phyloP scores from a whole-genome alignment of 805 yeast genomes.

The Priceomyces castillae region DNA sequence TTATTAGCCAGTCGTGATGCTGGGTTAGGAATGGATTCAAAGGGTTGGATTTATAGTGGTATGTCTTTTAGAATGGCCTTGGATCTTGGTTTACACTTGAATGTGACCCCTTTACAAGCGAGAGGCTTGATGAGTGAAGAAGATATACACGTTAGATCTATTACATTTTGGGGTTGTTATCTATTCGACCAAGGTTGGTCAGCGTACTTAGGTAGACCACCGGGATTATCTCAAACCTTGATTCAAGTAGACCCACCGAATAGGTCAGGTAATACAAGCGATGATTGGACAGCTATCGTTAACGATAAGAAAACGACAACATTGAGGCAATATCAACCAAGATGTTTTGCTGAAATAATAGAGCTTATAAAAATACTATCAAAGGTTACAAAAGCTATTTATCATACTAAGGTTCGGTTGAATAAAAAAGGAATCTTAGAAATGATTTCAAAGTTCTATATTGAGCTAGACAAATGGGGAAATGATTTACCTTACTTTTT shows the following conservation, averaged over 20 bases:
- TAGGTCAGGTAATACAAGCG: conserved; percentile 1
- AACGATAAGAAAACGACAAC: conserved; percentile 6
- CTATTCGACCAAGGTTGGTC: conserved; percentile 12
- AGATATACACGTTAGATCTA: conserved; percentile 7
- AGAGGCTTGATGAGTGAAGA: conserved; percentile 8
- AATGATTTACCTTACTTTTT: conserved; percentile 5
- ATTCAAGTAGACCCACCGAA: conserved; percentile 6
- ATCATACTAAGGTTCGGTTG: not conserved
- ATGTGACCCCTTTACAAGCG: conserved; percentile 2
- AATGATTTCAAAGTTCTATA: conserved; percentile 2
- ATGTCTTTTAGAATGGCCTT: conserved; percentile 11
- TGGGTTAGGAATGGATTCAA: conserved; percentile 7
- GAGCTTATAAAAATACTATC: conserved; percentile 1
- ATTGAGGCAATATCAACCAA: conserved; percentile 6
- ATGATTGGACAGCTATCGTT: conserved; percentile 3
- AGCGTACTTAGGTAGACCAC: conserved; percentile 10
- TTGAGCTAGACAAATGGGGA: conserved; percentile 6
- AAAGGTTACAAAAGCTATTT: not conserved
- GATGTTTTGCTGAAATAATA: conserved; percentile 4
- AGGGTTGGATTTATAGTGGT: conserved; percentile 13
- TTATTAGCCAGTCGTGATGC: conserved; percentile 12
- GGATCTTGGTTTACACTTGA: conserved; percentile 13
- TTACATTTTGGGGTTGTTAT: conserved; percentile 13
- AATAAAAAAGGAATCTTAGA: conserved; percentile 5
- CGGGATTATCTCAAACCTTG: conserved; percentile 5